These are phyloP conservation scores for Pythium graminicola DNA, from an alignment of 352 stramenopile genomes.

Conservation along the genomic window DNA sequence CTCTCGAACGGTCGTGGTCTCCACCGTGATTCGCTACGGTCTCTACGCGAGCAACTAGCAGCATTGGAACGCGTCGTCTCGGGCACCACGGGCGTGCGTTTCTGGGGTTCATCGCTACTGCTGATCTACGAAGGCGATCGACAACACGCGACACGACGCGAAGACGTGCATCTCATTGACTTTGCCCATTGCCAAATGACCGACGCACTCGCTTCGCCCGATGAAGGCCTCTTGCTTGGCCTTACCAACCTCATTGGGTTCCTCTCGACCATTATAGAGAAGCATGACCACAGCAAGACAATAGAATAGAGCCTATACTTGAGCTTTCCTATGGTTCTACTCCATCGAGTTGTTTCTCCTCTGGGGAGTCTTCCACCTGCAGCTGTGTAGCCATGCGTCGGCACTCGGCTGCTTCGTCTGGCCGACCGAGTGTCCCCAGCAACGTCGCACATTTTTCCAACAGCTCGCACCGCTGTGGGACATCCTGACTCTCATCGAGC, in stretches of 20 bases:
- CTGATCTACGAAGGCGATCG: slow-evolving; percentile 71
- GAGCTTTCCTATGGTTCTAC: neutral
- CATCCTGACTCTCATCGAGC: slow-evolving; percentile 34
- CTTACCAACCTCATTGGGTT: slow-evolving; percentile 52
- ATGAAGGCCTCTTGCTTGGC: slow-evolving; percentile 62
- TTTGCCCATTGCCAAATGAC: slow-evolving; percentile 77
- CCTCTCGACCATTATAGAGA: slow-evolving; percentile 29
- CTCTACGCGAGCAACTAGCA: slow-evolving; percentile 38
- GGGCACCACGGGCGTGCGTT: slow-evolving; percentile 49
- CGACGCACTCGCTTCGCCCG: slow-evolving; percentile 34
- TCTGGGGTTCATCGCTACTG: slow-evolving; percentile 68
- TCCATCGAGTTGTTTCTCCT: neutral
- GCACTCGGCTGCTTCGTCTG: slow-evolving; percentile 65
- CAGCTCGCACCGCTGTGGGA: slow-evolving; percentile 37
- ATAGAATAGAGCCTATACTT: too few species aligned
- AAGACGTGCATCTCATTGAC: slow-evolving; percentile 67
- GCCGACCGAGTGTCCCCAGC: slow-evolving; percentile 55
- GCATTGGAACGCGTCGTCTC: slow-evolving; percentile 38
- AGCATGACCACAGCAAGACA: neutral
- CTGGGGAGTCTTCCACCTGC: slow-evolving; percentile 1
- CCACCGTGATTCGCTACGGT: slow-evolving; percentile 37
- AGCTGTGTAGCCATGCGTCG: slow-evolving; percentile 50
- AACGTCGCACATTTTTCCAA: slow-evolving; percentile 60
- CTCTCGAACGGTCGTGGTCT: slow-evolving; percentile 40
- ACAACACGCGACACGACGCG: slow-evolving; percentile 15